phyloP scores from a whole-genome alignment of 768 basidiomycete genomes.

The Boletus edulis region DNA sequence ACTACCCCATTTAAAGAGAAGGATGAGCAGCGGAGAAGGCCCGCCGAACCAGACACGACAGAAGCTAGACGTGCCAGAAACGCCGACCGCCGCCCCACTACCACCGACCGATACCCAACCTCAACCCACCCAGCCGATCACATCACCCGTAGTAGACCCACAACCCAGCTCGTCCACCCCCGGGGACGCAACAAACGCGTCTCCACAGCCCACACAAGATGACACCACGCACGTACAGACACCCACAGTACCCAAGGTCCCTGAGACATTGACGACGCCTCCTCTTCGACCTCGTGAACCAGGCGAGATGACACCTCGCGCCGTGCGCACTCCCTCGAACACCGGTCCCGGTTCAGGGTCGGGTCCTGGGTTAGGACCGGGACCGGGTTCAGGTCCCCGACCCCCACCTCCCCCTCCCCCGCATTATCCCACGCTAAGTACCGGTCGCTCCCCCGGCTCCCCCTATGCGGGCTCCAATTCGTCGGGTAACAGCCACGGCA shows the following conservation, averaged over 20 bases:
- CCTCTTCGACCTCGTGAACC: conserved; percentile 4
- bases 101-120: neutral
- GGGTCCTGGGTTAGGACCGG: neutral
- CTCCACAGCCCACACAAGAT: neutral
- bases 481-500: neutral
- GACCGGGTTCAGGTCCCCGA: neutral
- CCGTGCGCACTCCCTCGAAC: neutral
- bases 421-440: neutral
- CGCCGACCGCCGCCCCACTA: neutral
- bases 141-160: neutral
- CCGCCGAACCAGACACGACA: conserved; percentile 11
- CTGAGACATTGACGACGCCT: neutral
- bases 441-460: neutral
- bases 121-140: neutral
- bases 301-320: conserved; percentile 3
- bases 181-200: neutral
- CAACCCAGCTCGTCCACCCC: neutral
- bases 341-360: neutral
- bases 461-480: neutral
- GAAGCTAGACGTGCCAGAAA: conserved; percentile 7
- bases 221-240: neutral
- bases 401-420: neutral
- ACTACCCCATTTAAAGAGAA: conserved; percentile 11
- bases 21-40: neutral
- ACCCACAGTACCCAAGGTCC: neutral